Conservation (phyloP, 2,329 filamentous ascomycete species). For the Trichophyton equinum region DNA sequence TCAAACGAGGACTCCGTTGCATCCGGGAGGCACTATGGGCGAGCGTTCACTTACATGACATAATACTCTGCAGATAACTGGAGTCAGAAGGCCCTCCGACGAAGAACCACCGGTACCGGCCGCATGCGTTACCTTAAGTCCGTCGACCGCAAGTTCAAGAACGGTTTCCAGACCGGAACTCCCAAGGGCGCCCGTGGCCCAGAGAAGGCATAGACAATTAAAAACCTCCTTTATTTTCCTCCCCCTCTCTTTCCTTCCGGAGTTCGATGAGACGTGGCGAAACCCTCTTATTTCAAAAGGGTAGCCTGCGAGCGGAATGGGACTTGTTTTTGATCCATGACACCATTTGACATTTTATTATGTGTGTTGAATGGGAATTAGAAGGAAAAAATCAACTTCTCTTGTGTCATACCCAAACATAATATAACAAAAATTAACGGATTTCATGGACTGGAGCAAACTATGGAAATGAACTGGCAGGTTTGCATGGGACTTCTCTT, state of each 20-base stretch:
- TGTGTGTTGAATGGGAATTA: constrained; percentile 1
- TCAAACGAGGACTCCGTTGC: not conserved
- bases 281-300: constrained; percentile 9
- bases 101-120: constrained; percentile 97
- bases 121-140: constrained; percentile 91
- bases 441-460: constrained; percentile 5
- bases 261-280: constrained; percentile 11
- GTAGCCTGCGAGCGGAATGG: constrained; percentile 55
- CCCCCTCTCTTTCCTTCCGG: constrained; percentile 10
- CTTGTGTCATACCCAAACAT: constrained; percentile 4
- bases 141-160: constrained; percentile 87
- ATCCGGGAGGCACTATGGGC: not conserved
- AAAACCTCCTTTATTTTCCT: constrained; percentile 11
- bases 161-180: constrained; percentile 86
- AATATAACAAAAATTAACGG: constrained; percentile 4
- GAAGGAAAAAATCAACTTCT: not conserved
- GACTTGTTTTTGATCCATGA: constrained; percentile 23
- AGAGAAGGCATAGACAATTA: constrained; percentile 29
- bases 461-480: not conserved
- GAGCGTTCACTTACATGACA: constrained; percentile 2
- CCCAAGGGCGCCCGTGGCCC: constrained; percentile 73
- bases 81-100: constrained; percentile 99
- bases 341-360: constrained; percentile 3
- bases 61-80: constrained; percentile 66
- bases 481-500: not conserved